A percentile compares a stretch with the other conserved stretches of the same genome.
Evolutionary conservation across 495 filamentous ascomycete species (phyloP).

Genomic region (Rostrohypoxylon terebratum): DNA sequence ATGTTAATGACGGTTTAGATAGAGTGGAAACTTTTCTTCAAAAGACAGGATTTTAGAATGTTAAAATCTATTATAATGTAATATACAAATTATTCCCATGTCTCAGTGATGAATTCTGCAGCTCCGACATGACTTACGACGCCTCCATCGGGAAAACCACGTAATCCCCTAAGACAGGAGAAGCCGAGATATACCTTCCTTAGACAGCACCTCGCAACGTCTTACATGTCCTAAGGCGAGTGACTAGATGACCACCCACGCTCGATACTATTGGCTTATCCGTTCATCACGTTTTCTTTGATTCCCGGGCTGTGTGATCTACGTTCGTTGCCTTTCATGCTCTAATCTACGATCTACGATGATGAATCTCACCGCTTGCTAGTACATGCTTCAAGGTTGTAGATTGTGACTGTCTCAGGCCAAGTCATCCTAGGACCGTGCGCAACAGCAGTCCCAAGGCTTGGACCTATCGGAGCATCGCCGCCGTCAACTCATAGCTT

Average conservation of each 20-base stretch:
- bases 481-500: constrained; percentile 13
- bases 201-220: neutral
- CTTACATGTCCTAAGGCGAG: neutral
- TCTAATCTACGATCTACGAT: neutral
- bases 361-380: constrained; percentile 3
- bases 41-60: constrained; percentile 20
- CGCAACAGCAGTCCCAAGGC: constrained; percentile 12
- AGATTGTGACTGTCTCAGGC: constrained; percentile 9
- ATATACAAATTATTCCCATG: constrained; percentile 19
- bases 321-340: constrained; percentile 5
- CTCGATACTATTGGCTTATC: neutral
- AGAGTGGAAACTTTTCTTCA: neutral
- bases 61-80: constrained; percentile 15
- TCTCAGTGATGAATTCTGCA: neutral
- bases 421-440: constrained; percentile 1
- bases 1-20: constrained; percentile 5
- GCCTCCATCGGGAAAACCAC: neutral
- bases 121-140: neutral
- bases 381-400: neutral
- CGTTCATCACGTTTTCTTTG: neutral
- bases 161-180: neutral
- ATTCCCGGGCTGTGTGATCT: constrained; percentile 10
- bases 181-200: neutral
- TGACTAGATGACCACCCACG: neutral
- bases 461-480: constrained; percentile 31